Base-by-base conservation (phyloP, 2,329 filamentous ascomycete genomes). In the Colletotrichum chlorophyti region DNA sequence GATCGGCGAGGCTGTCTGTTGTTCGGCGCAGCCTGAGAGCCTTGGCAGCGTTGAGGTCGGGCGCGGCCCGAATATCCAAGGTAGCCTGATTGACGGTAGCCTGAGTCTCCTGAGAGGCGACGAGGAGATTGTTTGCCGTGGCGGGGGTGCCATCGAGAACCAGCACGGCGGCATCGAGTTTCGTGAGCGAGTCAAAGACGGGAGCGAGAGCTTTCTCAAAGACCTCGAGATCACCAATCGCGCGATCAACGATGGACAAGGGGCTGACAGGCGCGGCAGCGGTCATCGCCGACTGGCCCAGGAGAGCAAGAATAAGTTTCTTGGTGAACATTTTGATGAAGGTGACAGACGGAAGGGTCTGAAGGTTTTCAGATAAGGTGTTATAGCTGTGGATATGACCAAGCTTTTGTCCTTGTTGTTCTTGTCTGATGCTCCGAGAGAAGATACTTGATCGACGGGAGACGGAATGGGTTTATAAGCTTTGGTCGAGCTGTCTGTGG, bases 1-100 rank as follows among this genome's bases (percentile, higher is more conserved):
- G 49, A 21, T 58, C 53, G 27, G 63, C 55, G 15, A 69, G 65
- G 11, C 29, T 55, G 26, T 45, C 51, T 14, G 65, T 65, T 24
- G 61, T 60, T 38, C 64, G 47, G 41, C 67, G 45, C 26, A 65
- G 61, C 21, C 55, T 47, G 43, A 67, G 45, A 31, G 65, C 50
- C 38, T 65, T 65, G 26, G 58, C 51, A 26, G 66, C 49, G 12
- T 58, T 51, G 12, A 69, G 63, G 5, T 53, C 53, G 9, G 55
- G 34, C 2, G 65, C 40, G 17, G 65, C 67, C 21, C 62, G 52
- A 42, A 73, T 69, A 26, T 70, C 63, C 10, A 52, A 40, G 4
- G 66, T 67, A 15, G 67, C 62, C 41, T 58, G 55, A 29, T 65
- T 54, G 35, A 64, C 60, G 6, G 62, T 47, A 35, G 35, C 52